Evolutionary conservation across 495 filamentous ascomycete species (phyloP).

Genomic region (Daldinia decipiens): DNA sequence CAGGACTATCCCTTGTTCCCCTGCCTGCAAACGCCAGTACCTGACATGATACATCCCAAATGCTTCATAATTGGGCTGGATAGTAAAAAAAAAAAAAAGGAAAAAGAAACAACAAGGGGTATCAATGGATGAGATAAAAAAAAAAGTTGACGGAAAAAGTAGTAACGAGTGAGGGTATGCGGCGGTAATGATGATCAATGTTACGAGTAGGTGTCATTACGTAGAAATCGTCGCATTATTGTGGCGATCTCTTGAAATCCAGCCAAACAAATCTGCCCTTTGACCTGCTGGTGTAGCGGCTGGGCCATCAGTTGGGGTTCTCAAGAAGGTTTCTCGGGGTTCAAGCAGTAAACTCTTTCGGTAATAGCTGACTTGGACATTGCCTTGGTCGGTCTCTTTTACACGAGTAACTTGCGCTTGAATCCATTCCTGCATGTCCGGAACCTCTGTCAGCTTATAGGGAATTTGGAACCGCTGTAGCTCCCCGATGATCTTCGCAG

Average conservation of each 20-base stretch:
- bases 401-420: constrained; percentile 84
- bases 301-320: constrained; percentile 60
- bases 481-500: constrained; percentile 93
- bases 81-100: constrained; percentile 43
- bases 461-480: constrained; percentile 97
- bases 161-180: constrained; percentile 12
- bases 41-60: constrained; percentile 43
- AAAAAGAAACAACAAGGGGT: constrained; percentile 47
- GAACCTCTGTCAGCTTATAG: constrained; percentile 83
- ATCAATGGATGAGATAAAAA: constrained; percentile 40
- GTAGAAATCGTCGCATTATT: constrained; percentile 43
- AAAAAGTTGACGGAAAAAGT: constrained; percentile 9
- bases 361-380: constrained; percentile 82
- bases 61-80: constrained; percentile 36
- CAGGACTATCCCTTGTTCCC: constrained; percentile 30
- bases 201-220: constrained; percentile 9
- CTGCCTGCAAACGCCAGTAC: constrained; percentile 39
- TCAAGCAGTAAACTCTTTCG: constrained; percentile 90
- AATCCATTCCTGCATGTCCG: constrained; percentile 95
- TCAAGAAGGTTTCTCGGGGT: constrained; percentile 71
- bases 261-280: constrained; percentile 49
- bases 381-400: constrained; percentile 78
- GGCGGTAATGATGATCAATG: constrained; percentile 12
- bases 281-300: constrained; percentile 33
- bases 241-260: constrained; percentile 52